Conservation (phyloP, 257 asterid species). For the Gynochthodes officinalis region DNA sequence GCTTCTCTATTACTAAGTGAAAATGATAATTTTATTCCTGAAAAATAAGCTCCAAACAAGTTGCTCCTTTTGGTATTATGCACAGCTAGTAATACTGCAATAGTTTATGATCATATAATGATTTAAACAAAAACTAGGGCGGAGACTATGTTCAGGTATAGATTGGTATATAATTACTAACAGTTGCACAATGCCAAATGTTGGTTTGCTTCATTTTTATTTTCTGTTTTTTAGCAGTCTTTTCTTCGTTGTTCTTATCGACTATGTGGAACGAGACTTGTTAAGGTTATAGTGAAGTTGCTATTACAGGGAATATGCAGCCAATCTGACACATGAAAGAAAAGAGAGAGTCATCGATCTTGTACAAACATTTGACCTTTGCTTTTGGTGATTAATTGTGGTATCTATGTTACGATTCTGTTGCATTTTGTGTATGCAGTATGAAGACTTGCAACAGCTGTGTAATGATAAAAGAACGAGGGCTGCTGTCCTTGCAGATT, state of each 20-base stretch:
- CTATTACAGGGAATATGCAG: not conserved
- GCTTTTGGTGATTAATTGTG: not conserved
- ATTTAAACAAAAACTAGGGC: not conserved
- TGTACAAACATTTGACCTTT: not conserved
- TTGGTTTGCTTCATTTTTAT: not conserved
- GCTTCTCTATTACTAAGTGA: not conserved
- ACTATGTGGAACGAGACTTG: not conserved
- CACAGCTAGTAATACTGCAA: not conserved
- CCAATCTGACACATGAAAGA: not conserved
- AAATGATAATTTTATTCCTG: not conserved
- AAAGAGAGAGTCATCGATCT: too few relatives aligned
- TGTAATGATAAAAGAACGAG: constrained; percentile 50
- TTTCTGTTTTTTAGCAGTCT: not conserved
- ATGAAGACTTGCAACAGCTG: constrained; percentile 40
- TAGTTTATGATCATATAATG: not conserved
- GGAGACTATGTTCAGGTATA: not conserved
- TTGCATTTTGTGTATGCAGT: constrained; percentile 31
- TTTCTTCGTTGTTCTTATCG: not conserved
- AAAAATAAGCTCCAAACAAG: not conserved
- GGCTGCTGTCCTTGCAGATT: constrained; percentile 63
- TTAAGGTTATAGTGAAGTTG: not conserved
- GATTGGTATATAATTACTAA: too few relatives aligned
- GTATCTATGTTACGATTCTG: not conserved
- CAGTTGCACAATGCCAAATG: not conserved
- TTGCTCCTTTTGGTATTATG: not conserved